These are phyloP conservation scores for Angomonas ambiguus DNA, from an alignment of 208 protist species.

Conservation along the genomic window DNA sequence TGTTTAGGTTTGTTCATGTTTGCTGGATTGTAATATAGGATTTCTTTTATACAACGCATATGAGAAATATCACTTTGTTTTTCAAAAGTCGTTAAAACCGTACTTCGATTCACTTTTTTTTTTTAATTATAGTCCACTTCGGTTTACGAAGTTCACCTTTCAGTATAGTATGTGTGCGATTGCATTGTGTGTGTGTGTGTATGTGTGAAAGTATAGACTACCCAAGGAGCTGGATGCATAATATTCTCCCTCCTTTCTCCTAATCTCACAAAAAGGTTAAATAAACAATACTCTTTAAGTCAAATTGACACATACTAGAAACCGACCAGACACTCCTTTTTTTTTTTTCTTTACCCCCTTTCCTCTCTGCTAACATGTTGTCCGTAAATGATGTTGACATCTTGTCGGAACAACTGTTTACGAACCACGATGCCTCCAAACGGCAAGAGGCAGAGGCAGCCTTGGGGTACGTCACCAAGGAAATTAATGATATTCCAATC, in stretches of 20 bases:
- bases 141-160: too few relatives aligned
- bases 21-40: neutral
- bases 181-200: slow-evolving; percentile 7
- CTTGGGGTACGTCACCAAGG: slow-evolving; percentile 42
- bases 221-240: too few relatives aligned
- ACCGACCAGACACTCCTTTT: neutral
- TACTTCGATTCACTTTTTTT: too few relatives aligned
- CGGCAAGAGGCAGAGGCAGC: slow-evolving; percentile 43
- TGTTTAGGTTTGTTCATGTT: neutral
- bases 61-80: neutral
- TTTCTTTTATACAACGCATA: neutral
- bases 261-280: too few relatives aligned
- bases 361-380: slow-evolving; percentile 21
- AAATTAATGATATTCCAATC: slow-evolving; percentile 32
- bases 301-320: neutral
- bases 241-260: too few relatives aligned
- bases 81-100: too few relatives aligned
- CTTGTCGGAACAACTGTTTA: slow-evolving; percentile 67
- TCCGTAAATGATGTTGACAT: slow-evolving; percentile 60
- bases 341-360: slow-evolving; percentile 10
- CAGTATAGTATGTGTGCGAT: too few relatives aligned
- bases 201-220: too few relatives aligned
- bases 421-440: slow-evolving; percentile 33
- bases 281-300: neutral
- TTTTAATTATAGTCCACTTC: too few relatives aligned